These are phyloP conservation scores for Alternaria sp. DNA, from an alignment of 2,329 filamentous ascomycete species.

Conservation along the genomic window DNA sequence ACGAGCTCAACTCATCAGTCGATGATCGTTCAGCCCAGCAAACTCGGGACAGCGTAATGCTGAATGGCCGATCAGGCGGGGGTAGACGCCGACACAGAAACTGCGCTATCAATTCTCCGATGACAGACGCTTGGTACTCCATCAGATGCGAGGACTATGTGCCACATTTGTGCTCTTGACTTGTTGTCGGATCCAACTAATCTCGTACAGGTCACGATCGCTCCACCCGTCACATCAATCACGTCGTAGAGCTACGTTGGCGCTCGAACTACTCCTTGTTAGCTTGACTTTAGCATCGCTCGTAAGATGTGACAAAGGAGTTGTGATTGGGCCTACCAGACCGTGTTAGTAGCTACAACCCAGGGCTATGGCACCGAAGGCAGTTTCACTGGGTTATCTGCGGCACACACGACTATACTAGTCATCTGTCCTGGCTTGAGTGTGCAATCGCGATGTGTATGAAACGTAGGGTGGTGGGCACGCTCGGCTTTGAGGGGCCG, in stretches of 20 bases:
- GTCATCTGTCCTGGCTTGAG: neutral
- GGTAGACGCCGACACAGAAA: neutral
- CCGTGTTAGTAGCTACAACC: constrained; percentile 1
- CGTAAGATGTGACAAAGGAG: neutral
- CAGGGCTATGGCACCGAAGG: constrained; percentile 10
- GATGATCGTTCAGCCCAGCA: neutral
- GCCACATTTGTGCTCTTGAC: constrained; percentile 1
- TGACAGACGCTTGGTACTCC: neutral
- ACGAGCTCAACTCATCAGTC: constrained; percentile 3
- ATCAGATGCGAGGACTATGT: neutral
- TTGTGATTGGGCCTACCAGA: constrained; percentile 10
- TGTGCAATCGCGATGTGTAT: constrained; percentile 12
- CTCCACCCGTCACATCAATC: constrained; percentile 9
- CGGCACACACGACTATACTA: neutral
- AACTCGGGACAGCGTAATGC: neutral
- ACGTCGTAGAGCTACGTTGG: constrained; percentile 9
- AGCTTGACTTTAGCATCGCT: neutral
- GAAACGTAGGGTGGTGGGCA: neutral
- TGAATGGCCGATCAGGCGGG: neutral
- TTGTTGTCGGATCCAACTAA: neutral
- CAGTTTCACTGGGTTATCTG: constrained; percentile 1
- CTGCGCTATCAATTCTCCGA: constrained; percentile 4
- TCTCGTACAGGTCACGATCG: constrained; percentile 7
- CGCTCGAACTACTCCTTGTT: constrained; percentile 3
- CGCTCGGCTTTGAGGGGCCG: constrained; percentile 22